Base-by-base conservation (phyloP, 495 filamentous ascomycete species). In the Penicillium riverlandense region DNA sequence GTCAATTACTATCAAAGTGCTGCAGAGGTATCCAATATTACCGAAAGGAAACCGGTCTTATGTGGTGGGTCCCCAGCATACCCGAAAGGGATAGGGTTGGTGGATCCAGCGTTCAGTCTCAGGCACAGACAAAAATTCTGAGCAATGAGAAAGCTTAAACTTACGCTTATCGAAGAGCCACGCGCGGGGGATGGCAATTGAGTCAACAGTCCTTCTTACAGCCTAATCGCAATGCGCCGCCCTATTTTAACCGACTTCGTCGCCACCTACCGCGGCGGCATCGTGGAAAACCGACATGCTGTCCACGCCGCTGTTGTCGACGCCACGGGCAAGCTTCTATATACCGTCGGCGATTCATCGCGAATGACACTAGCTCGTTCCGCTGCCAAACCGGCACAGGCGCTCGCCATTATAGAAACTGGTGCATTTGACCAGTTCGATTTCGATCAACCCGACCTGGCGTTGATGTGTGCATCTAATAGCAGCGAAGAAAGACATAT, bases 401-500 rank as follows among this genome's bases (percentile, higher is more conserved):
- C 62, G 2, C 50, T 68, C 3, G 60, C 62, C 8, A 58, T 71
- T 27, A 27, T 66, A 0, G 55, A 66, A 39, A 64, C 58, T 2
- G 60, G 62, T 2, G 57, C 48, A 7, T 40, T 58, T 27, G 52
- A 67, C 3, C 43, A 54, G 22, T 67, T 59, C 44, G 43, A 43
- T 9, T 54, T 71, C 27, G 61, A 70, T 35, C 55, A 63, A 5
- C 61, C 47, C 4, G 67, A 72, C 11, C 41, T 72, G 2, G 69
- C 67, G 0, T 48, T 71, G 8, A 69, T 72, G 56, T 71, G 67
- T 35, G 62, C 67, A 7, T 71, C 69, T n/a, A 63, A 72, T 48
- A 72, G 45, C 43, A 69, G 67, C 42, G 66, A 74, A 50, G 59
- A 66, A 1, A 41, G 48, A 22, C 69, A 70, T 27, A 47, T 70